Conservation (phyloP, 2,329 filamentous ascomycete species). For the Aspergillus proliferans region DNA sequence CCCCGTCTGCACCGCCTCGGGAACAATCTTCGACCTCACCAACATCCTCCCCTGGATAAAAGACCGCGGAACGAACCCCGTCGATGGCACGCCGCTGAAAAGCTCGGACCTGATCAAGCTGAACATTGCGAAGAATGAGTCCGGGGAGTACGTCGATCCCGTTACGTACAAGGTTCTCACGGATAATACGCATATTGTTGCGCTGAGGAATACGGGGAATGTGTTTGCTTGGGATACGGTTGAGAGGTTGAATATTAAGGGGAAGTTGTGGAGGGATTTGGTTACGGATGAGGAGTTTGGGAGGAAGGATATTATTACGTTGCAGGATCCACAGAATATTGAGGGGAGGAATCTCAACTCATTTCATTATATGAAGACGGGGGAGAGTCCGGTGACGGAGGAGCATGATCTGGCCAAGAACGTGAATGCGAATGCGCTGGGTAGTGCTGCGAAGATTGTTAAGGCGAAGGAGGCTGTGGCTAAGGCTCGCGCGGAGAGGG, state of each 20-base stretch:
- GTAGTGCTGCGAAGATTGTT: slow-evolving; percentile 73
- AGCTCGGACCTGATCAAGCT: slow-evolving; percentile 82
- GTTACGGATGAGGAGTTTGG: slow-evolving; percentile 81
- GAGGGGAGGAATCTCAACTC: slow-evolving; percentile 73
- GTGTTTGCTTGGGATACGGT: slow-evolving; percentile 96
- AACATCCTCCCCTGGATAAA: slow-evolving; percentile 92
- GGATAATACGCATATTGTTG: slow-evolving; percentile 95
- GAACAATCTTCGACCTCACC: slow-evolving; percentile 90
- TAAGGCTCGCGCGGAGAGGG: slow-evolving; percentile 70
- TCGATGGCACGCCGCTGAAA: slow-evolving; percentile 72
- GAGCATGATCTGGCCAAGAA: slow-evolving; percentile 53
- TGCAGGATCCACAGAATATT: slow-evolving; percentile 92
- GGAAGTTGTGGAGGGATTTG: slow-evolving; percentile 91
- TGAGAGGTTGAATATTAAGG: slow-evolving; percentile 90
- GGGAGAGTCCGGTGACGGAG: slow-evolving; percentile 61
- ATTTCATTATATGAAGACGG: slow-evolving; percentile 86
- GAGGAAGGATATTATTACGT: slow-evolving; percentile 85
- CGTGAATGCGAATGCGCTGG: slow-evolving; percentile 75
- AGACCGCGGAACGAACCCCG: slow-evolving; percentile 87
- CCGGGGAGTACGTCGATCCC: slow-evolving; percentile 87
- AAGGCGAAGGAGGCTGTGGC: slow-evolving; percentile 93
- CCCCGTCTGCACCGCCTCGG: slow-evolving; percentile 81
- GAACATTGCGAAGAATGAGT: slow-evolving; percentile 85
- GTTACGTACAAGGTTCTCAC: slow-evolving; percentile 98
- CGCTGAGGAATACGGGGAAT: slow-evolving; percentile 79